Percentiles rank a stretch among this genome's conserved stretches.
Evolutionary conservation across 441 rosid genomes (phyloP).

Genomic region (Mallotus japonicus): DNA sequence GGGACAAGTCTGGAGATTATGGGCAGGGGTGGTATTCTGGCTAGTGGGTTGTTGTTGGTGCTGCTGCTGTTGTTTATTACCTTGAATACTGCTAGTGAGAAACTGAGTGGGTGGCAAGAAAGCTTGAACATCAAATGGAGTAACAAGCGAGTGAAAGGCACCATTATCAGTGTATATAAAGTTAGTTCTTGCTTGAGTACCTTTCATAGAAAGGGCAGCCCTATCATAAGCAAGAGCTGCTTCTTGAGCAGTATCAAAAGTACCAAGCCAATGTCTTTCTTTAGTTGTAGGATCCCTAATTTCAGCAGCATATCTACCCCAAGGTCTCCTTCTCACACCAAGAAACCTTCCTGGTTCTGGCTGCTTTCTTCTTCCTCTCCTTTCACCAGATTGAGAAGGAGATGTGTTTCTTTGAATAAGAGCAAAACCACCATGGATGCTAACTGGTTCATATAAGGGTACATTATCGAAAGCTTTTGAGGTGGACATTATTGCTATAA

Average conservation of each 20-base stretch:
- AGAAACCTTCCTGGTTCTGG: conserved; percentile 86
- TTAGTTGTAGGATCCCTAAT: conserved; percentile 90
- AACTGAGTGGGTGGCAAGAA: conserved; percentile 46
- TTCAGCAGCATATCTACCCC: conserved; percentile 95
- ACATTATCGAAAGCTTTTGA: conserved; percentile 37
- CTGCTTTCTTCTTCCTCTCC: conserved; percentile 77
- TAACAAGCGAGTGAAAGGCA: conserved; percentile 42
- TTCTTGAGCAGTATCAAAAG: conserved; percentile 91
- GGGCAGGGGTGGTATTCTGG: conserved; percentile 27
- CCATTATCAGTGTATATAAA: conserved; percentile 56
- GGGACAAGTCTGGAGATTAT: conserved; percentile 26
- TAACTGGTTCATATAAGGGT: conserved; percentile 32
- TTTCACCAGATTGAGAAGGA: conserved; percentile 49
- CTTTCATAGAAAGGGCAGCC: conserved; percentile 89
- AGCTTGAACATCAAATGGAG: conserved; percentile 45
- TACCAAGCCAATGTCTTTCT: conserved; percentile 94
- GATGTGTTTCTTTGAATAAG: conserved; percentile 59
- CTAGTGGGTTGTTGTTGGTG: conserved; percentile 34
- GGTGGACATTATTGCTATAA: conserved; percentile 34
- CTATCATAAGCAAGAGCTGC: conserved; percentile 90
- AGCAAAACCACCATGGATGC: conserved; percentile 47
- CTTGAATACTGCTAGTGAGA: conserved; percentile 20
- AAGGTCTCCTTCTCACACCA: conserved; percentile 85
- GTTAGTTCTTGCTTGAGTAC: conserved; percentile 80
- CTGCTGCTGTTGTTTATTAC: background rate